phyloP scores from a whole-genome alignment of 257 asterid species.

The Nemophila menziesii region DNA sequence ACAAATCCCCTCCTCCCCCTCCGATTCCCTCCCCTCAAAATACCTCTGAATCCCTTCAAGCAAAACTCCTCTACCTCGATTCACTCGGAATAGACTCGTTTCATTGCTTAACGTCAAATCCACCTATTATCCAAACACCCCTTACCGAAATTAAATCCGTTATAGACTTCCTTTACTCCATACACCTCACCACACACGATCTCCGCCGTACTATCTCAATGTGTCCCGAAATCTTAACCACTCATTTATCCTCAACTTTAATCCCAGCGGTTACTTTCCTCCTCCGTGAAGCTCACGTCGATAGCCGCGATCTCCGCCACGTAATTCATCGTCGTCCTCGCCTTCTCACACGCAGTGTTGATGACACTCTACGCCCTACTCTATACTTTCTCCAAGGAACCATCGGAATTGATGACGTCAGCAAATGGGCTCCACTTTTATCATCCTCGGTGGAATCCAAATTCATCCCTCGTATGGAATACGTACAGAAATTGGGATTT shows the following conservation, averaged over 20 bases:
- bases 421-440: slow-evolving; percentile 45
- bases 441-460: slow-evolving; percentile 75
- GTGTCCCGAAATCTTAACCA: slow-evolving; percentile 70
- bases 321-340: slow-evolving; percentile 87
- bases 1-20: slow-evolving; percentile 12
- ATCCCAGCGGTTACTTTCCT: slow-evolving; percentile 67
- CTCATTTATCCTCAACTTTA: slow-evolving; percentile 26
- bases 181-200: slow-evolving; percentile 40
- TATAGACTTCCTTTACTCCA: slow-evolving; percentile 46
- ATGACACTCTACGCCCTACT: slow-evolving; percentile 61
- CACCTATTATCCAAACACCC: slow-evolving; percentile 41
- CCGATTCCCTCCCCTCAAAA: slow-evolving; percentile 13
- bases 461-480: slow-evolving; percentile 68
- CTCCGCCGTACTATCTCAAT: slow-evolving; percentile 64
- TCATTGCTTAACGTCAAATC: slow-evolving; percentile 45
- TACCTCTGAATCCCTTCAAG: slow-evolving; percentile 31
- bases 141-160: slow-evolving; percentile 50
- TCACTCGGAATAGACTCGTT: slow-evolving; percentile 72
- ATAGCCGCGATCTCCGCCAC: slow-evolving; percentile 40
- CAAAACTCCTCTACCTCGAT: slow-evolving; percentile 59
- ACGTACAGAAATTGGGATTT: slow-evolving; percentile 62
- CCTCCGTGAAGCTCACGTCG: slow-evolving; percentile 69
- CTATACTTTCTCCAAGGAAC: slow-evolving; percentile 71
- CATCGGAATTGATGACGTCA: slow-evolving; percentile 56
- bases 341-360: slow-evolving; percentile 49